phyloP scores from a whole-genome alignment of 2,329 filamentous ascomycete species.

The Massarina eburnea region DNA sequence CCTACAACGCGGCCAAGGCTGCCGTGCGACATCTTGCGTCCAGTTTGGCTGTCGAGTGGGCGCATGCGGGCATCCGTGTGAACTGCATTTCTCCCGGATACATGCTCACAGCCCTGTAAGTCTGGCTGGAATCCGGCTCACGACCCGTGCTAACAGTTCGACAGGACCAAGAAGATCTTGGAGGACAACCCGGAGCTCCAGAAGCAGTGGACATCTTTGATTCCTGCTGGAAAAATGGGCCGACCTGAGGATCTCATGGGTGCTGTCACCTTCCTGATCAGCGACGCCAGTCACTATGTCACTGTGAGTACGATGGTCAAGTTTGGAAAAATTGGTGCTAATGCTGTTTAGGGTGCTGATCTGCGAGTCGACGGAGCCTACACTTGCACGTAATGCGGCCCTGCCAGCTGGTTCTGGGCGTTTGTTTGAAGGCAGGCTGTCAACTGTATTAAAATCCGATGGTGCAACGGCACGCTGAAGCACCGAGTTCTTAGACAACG shows the following conservation, averaged over 20 bases:
- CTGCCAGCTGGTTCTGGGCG: neutral
- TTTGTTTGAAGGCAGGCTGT: neutral
- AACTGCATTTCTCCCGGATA: slow-evolving; percentile 96
- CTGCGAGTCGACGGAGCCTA: slow-evolving; percentile 86
- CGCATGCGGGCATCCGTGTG: slow-evolving; percentile 80
- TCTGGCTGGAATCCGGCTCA: slow-evolving; percentile 10
- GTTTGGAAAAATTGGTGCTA: slow-evolving; percentile 21
- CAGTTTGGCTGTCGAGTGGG: slow-evolving; percentile 93
- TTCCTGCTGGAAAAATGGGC: slow-evolving; percentile 93
- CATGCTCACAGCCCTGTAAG: slow-evolving; percentile 91
- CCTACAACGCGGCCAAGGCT: slow-evolving; percentile 92
- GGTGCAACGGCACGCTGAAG: too few relatives aligned
- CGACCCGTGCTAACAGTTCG: slow-evolving; percentile 15
- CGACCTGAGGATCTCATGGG: slow-evolving; percentile 90
- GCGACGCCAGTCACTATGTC: slow-evolving; percentile 62
- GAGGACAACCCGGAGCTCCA: slow-evolving; percentile 90
- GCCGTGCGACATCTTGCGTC: slow-evolving; percentile 85
- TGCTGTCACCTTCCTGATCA: slow-evolving; percentile 82
- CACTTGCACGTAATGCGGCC: slow-evolving; percentile 64
- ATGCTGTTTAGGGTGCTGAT: slow-evolving; percentile 60
- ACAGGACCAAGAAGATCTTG: slow-evolving; percentile 87
- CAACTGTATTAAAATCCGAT: too few relatives aligned
- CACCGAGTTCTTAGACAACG: too few relatives aligned
- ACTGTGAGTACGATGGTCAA: slow-evolving; percentile 26
- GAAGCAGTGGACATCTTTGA: slow-evolving; percentile 86